Conservation (phyloP, 2,329 filamentous ascomycete species). For the Pleomassaria siparia region DNA sequence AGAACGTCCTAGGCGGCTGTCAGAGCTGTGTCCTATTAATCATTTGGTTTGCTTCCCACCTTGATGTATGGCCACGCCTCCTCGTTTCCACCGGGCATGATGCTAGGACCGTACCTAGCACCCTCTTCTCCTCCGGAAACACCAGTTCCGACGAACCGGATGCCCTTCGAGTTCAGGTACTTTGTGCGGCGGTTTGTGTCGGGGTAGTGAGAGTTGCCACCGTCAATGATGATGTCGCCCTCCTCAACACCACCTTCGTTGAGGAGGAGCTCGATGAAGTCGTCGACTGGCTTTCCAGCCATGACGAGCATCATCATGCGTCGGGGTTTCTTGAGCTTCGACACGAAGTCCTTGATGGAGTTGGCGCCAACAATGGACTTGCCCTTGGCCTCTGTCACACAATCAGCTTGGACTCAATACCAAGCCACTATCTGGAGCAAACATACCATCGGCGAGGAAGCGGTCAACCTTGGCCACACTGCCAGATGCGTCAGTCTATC, state of each 20-base stretch:
- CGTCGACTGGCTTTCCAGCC: constrained; percentile 95
- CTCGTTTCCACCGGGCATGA: constrained; percentile 99
- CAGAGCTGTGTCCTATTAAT: constrained; percentile 8
- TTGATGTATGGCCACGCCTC: constrained; percentile 98
- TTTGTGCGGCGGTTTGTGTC: constrained; percentile 96
- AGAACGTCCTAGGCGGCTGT: constrained; percentile 70
- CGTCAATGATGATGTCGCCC: constrained; percentile 98
- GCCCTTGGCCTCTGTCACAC: constrained; percentile 57
- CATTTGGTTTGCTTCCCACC: constrained; percentile 14
- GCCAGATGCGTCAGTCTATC: constrained; percentile 26
- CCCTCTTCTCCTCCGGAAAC: constrained; percentile 99
- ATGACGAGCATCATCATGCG: constrained; percentile 99
- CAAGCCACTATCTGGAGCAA: constrained; percentile 46
- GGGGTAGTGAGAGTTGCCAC: constrained; percentile 98
- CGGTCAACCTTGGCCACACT: constrained; percentile 91
- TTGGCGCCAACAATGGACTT: constrained; percentile 95
- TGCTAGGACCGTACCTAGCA: constrained; percentile 92
- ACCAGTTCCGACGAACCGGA: constrained; percentile 94
- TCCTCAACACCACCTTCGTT: constrained; percentile 46
- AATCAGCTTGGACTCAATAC: constrained; percentile 24
- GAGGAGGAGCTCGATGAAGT: constrained; percentile 96
- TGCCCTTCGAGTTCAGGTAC: constrained; percentile 83
- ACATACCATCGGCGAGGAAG: constrained; percentile 72
- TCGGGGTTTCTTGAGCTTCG: constrained; percentile 96
- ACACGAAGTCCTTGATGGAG: constrained; percentile 89